phyloP scores from a whole-genome alignment of 495 filamentous ascomycete genomes.

The Daldinia childiae region DNA sequence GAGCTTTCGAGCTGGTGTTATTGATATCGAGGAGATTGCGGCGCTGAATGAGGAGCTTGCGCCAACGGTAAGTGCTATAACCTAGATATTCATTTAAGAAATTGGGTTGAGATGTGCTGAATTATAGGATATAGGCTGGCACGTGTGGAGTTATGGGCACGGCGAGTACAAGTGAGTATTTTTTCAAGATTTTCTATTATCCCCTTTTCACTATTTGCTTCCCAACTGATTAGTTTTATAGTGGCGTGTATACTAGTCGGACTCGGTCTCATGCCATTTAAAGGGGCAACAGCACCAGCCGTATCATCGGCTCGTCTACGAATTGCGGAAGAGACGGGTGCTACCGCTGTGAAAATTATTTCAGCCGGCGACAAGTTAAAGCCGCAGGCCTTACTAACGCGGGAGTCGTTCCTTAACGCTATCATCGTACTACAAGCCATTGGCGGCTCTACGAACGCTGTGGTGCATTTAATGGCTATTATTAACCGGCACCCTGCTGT shows the following conservation, averaged over 20 bases:
- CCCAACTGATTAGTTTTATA: not conserved
- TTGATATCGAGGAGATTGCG: constrained; percentile 73
- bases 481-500: constrained; percentile 66
- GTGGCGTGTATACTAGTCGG: constrained; percentile 71
- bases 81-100: too few relatives aligned
- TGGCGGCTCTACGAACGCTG: constrained; percentile 73
- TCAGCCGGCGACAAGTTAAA: constrained; percentile 46
- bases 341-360: constrained; percentile 62
- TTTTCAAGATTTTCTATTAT: not conserved
- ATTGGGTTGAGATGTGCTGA: constrained; percentile 13
- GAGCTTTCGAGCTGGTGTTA: constrained; percentile 64
- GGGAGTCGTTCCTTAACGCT: constrained; percentile 72
- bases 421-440: constrained; percentile 75
- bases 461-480: constrained; percentile 74
- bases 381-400: constrained; percentile 66
- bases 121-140: constrained; percentile 56
- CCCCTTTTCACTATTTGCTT: constrained; percentile 1
- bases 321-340: constrained; percentile 71
- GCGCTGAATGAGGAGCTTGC: constrained; percentile 74
- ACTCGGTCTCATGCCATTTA: constrained; percentile 71
- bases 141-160: constrained; percentile 78
- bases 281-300: constrained; percentile 69
- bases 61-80: constrained; percentile 63
- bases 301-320: constrained; percentile 70
- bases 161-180: constrained; percentile 63